Evolutionary conservation across 306 rosid genomes (phyloP).

Genomic region (Quercus suber): DNA sequence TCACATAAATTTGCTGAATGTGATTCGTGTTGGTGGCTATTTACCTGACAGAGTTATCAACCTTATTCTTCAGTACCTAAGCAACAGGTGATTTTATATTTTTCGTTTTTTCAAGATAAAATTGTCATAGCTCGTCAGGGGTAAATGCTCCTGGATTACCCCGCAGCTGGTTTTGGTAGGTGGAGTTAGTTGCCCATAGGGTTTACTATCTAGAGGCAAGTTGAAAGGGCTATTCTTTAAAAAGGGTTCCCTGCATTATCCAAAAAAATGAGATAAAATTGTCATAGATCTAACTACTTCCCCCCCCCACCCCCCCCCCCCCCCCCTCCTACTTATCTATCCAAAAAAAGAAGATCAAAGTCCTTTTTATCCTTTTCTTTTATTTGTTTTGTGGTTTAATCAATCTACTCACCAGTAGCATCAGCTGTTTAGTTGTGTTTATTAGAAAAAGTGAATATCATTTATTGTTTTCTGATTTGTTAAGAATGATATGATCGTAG

Average conservation of each 20-base stretch:
- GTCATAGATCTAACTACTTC: too few relatives aligned
- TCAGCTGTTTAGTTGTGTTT: not conserved
- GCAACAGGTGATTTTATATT: constrained; percentile 67
- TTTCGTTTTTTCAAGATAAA: not conserved
- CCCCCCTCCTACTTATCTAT: too few relatives aligned
- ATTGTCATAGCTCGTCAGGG: not conserved
- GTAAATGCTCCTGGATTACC: too few relatives aligned
- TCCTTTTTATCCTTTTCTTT: not conserved
- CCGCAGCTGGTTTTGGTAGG: too few relatives aligned
- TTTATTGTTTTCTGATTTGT: too few relatives aligned
- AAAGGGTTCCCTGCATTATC: too few relatives aligned
- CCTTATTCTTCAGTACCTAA: constrained; percentile 81
- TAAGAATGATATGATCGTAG: too few relatives aligned
- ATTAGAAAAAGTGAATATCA: not conserved
- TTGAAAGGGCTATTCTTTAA: too few relatives aligned
- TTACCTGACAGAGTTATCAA: constrained; percentile 95
- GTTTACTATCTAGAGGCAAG: too few relatives aligned
- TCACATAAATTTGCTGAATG: constrained; percentile 78
- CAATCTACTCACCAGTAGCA: not conserved
- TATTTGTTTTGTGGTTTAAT: not conserved
- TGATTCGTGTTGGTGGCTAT: constrained; percentile 81
- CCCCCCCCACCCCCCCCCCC: rapidly evolving
- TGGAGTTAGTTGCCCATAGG: too few relatives aligned
- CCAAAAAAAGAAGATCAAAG: not conserved
- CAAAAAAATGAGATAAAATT: too few relatives aligned